Percentiles rank a stretch among this genome's conserved stretches.
Conservation (phyloP, 2,329 filamentous ascomycete species). For the Fusarium sp. region DNA sequence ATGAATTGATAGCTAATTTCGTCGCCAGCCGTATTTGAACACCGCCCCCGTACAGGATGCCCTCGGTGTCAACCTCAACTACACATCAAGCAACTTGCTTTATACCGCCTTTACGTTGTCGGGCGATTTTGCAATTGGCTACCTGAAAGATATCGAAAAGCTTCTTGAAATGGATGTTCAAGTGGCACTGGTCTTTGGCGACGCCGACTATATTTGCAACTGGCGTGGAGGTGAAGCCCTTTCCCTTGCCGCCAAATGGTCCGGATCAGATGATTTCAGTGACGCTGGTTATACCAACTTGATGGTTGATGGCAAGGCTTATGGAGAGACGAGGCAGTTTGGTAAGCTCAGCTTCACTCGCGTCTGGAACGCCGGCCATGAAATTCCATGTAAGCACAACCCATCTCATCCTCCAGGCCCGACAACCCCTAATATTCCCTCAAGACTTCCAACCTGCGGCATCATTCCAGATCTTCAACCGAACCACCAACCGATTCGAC, state of each 20-base stretch:
- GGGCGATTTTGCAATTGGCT: constrained; percentile 10
- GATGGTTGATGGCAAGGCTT: constrained; percentile 7
- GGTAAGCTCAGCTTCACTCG: constrained; percentile 23
- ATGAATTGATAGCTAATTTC: neutral
- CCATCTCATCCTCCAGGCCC: neutral
- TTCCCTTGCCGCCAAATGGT: constrained; percentile 8
- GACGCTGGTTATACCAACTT: constrained; percentile 17
- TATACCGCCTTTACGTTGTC: constrained; percentile 14
- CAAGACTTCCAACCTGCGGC: constrained; percentile 15
- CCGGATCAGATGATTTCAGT: neutral
- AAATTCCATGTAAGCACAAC: constrained; percentile 11
- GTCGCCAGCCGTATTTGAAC: constrained; percentile 9
- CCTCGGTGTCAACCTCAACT: constrained; percentile 21
- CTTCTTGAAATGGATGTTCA: constrained; percentile 15
- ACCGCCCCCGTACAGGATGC: constrained; percentile 12
- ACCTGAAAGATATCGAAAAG: constrained; percentile 12
- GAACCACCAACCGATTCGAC: constrained; percentile 10
- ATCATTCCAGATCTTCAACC: constrained; percentile 17
- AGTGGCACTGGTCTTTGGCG: constrained; percentile 16
- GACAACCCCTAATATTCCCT: neutral
- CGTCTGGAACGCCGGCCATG: constrained; percentile 21
- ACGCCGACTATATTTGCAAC: constrained; percentile 29
- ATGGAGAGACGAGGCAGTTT: constrained; percentile 20
- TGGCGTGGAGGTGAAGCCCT: constrained; percentile 23
- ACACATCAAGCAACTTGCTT: constrained; percentile 15